Conservation (phyloP, 148 eudicot genomes). For the Drosera capensis region DNA sequence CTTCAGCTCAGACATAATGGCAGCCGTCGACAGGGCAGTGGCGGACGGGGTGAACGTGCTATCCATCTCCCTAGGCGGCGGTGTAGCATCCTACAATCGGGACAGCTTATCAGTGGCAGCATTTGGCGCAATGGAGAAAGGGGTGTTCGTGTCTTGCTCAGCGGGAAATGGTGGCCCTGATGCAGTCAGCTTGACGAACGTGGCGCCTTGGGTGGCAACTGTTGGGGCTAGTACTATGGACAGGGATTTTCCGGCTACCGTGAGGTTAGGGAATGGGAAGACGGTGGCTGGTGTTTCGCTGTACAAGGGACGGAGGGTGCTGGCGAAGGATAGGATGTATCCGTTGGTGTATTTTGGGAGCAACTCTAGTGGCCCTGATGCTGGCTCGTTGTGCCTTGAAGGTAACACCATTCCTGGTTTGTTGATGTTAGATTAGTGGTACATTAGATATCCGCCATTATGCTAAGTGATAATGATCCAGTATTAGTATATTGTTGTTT, state of each 20-base stretch:
- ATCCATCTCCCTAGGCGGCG: constrained; percentile 92
- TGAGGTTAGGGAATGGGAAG: constrained; percentile 50
- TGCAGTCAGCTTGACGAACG: constrained; percentile 65
- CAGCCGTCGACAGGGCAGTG: constrained; percentile 73
- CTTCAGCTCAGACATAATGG: constrained; percentile 84
- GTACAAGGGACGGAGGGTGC: constrained; percentile 40
- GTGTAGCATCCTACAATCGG: constrained; percentile 50
- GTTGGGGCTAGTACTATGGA: constrained; percentile 96
- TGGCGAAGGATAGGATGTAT: constrained; percentile 26
- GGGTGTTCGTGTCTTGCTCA: constrained; percentile 72
- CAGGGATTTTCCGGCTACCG: constrained; percentile 56
- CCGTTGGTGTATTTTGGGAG: constrained; percentile 56
- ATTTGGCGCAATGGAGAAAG: constrained; percentile 84
- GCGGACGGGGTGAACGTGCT: constrained; percentile 68
- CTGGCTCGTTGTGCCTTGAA: constrained; percentile 66
- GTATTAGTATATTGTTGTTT: too few relatives aligned
- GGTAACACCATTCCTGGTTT: constrained; percentile 29
- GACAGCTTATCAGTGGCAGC: constrained; percentile 76
- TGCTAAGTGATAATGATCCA: too few relatives aligned
- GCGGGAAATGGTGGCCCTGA: constrained; percentile 92
- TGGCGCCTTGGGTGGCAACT: constrained; percentile 87
- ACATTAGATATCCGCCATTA: not conserved
- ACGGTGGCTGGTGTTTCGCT: constrained; percentile 43
- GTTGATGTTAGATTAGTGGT: not conserved
- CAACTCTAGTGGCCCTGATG: constrained; percentile 40